Evolutionary conservation across 768 basidiomycete genomes (phyloP), one percentile per base, ranked within the genome.

Genomic region (Leccinellum rugosiceps): DNA sequence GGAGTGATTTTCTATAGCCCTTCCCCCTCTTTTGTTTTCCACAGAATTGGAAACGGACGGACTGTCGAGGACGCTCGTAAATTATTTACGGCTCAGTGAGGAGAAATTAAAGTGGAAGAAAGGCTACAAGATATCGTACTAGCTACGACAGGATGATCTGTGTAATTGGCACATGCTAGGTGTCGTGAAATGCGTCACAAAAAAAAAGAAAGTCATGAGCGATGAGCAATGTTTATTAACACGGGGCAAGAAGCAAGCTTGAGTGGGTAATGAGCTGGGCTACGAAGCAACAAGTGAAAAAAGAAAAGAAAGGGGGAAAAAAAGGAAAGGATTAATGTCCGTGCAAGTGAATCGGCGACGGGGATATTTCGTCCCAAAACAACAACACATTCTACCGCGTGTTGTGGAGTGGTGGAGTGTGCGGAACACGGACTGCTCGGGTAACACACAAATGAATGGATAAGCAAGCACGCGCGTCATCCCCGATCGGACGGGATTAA

Each of bases 1-100:
- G 81, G 83, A 83, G 34, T 69, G 50, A 51, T 31, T 21, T 38
- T 50, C 30, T 17, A n/a, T 17, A 4, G n/a, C 0, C 11, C 41
- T 43, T 43, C 6, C 34, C 34, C 34, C 14, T 34, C 32, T 15
- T 19, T 19, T 10, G n/a, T 43, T 43, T 21, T 43, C 41, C 9
- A 43, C 19, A 19, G n/a, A 21, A 21, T 19, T 5, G 2, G 19
- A 34, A 43, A 46, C 28, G 52, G 55, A 47, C 45, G 34, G 47
- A 45, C 46, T 30, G 45, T 48, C 21, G 23, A 25, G 35, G 57
- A 58, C 26, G 45, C n/a, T 52, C 26, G 68, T 63, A 58, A 50
- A 60, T 60, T 68, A 70, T 65, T 64, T 66, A 58, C 56, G 57
- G 53, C 57, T 58, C 67, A 52, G 23, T 50, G 44, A 31, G 44